Conservation (phyloP, 1,139 yeast genomes). For the Saccharomyces hybrid region DNA sequence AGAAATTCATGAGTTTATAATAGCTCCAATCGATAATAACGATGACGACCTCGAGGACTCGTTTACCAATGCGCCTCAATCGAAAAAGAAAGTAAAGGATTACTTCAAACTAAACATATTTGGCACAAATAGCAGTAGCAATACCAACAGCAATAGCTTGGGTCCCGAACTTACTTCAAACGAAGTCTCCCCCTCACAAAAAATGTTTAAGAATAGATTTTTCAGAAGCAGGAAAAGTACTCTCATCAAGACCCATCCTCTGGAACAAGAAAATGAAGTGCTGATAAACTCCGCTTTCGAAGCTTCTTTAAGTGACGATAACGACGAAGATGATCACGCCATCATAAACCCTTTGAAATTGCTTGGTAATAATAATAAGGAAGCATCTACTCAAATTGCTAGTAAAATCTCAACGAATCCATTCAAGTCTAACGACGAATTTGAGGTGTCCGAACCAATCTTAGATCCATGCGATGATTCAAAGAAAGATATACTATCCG, state of each 20-base stretch:
- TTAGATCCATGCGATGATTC: neutral
- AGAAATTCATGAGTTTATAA: neutral
- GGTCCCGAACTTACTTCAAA: neutral
- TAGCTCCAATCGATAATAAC: neutral
- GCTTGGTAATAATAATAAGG: neutral
- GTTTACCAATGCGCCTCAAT: neutral
- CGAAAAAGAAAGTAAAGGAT: slow-evolving; percentile 15
- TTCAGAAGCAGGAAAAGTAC: neutral
- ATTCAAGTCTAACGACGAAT: neutral
- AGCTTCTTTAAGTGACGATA: neutral
- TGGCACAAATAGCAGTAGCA: slow-evolving; percentile 5
- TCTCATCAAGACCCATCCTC: neutral
- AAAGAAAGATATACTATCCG: neutral
- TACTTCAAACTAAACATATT: slow-evolving; percentile 17
- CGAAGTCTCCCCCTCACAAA: neutral
- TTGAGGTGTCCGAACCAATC: neutral
- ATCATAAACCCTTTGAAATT: neutral
- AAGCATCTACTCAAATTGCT: neutral
- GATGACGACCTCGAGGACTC: neutral
- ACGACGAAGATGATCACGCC: neutral
- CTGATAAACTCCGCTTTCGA: neutral
- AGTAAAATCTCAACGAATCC: neutral
- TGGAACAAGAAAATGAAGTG: neutral
- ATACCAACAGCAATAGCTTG: neutral
- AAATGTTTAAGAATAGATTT: neutral